phyloP scores from a whole-genome alignment of 2,329 filamentous ascomycete species.

The Trichoderma guizhouense region DNA sequence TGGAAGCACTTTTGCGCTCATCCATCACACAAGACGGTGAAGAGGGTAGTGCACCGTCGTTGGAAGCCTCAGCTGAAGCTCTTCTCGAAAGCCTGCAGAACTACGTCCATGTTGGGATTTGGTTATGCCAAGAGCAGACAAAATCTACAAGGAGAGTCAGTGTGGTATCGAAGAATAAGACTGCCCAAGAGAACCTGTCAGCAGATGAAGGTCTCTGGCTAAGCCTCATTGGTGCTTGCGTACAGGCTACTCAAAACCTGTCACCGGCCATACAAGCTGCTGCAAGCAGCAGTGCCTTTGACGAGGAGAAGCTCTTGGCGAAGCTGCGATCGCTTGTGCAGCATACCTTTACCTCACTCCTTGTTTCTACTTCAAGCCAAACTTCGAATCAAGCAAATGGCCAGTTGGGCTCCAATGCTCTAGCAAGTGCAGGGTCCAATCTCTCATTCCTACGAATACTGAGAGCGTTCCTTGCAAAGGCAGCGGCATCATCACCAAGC shows the following conservation, averaged over 20 bases:
- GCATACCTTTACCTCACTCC: constrained; percentile 81
- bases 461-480: constrained; percentile 80
- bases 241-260: constrained; percentile 62
- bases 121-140: constrained; percentile 87
- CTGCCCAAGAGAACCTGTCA: constrained; percentile 43
- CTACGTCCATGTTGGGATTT: constrained; percentile 88
- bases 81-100: constrained; percentile 78
- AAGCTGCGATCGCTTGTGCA: constrained; percentile 79
- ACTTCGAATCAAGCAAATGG: constrained; percentile 49
- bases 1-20: constrained; percentile 69
- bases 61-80: constrained; percentile 67
- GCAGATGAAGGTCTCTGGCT: constrained; percentile 58
- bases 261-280: constrained; percentile 50
- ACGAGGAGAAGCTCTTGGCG: constrained; percentile 59
- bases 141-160: constrained; percentile 52
- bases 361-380: constrained; percentile 67
- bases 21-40: constrained; percentile 31
- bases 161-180: constrained; percentile 50
- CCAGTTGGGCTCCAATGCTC: constrained; percentile 33
- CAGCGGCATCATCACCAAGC: constrained; percentile 76
- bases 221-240: constrained; percentile 56
- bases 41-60: constrained; percentile 48
- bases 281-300: constrained; percentile 36
- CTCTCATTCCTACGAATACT: constrained; percentile 85
- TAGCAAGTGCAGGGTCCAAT: constrained; percentile 48